Evolutionary conservation across 2,329 filamentous ascomycete genomes (phyloP), one percentile per base, ranked within the genome.

Genomic region (Venturiaceae sp.): DNA sequence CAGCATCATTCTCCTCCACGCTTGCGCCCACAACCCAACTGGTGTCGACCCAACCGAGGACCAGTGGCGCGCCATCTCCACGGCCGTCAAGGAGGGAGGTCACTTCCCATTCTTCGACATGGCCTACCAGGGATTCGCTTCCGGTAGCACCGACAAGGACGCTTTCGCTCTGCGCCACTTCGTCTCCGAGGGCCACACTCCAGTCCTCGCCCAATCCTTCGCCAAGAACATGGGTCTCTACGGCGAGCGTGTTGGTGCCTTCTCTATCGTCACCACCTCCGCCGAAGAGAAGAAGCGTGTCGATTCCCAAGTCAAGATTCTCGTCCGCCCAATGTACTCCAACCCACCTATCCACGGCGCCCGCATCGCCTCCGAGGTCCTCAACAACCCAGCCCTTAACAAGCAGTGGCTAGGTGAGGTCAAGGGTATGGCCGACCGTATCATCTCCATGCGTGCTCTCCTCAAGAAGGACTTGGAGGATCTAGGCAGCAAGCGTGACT

Each of bases 151-250:
- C 64, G 84, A 95, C 80, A 86, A 86, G 75, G 92, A 99, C 72
- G 94, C 94, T 63, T 97, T 92, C 72, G 90, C 94, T 62, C 83
- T 97, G 65, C 86, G 94, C 66, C 82, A 96, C 81, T 99, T 99
- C 74, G 85, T 96, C 72, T 83, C 90, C 77, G 80, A 96, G 78
- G 92, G 92, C 68, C 91, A 96, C 80, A 84, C 90, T 71, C 84
- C 94, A 71, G 86, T 85, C 70, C 84, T 97, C 63, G 87, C 88
- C 68, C 92, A 97, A 80, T 94, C 88, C 57, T 97, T 97, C 75
- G 92, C 92, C 73, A 97, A 97, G 87, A 99, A 99, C 84, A 97
- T 99, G 92, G 94, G 94, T 78, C 89, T 99, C 63, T 97, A 99
- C 73, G 94, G 94, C 72, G 94, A 99, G 82, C 92, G 94, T 78